These are phyloP conservation scores for Piloderma croceum DNA, from an alignment of 768 basidiomycete genomes.

Conservation along the genomic window DNA sequence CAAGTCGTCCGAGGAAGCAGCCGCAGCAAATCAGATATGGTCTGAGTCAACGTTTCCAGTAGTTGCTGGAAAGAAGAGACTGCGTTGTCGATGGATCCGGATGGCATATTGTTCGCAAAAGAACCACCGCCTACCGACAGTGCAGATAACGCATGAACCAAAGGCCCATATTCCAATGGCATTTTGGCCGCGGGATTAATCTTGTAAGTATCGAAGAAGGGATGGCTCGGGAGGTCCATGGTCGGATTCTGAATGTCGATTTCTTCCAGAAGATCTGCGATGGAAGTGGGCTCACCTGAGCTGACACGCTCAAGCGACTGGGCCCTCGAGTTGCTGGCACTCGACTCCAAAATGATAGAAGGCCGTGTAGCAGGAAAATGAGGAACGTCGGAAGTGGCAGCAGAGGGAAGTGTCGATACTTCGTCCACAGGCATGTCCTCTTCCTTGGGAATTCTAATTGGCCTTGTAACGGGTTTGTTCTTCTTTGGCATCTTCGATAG, in stretches of 20 bases:
- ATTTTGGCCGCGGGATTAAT: slow-evolving; percentile 73
- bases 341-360: slow-evolving; percentile 35
- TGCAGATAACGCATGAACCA: slow-evolving; percentile 82
- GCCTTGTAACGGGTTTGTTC: slow-evolving; percentile 59
- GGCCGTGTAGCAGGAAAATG: slow-evolving; percentile 30
- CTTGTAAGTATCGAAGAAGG: slow-evolving; percentile 69
- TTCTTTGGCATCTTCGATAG: slow-evolving; percentile 84
- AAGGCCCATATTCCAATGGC: slow-evolving; percentile 78
- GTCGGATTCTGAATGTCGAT: slow-evolving; percentile 55
- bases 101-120: slow-evolving; percentile 72
- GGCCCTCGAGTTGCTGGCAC: slow-evolving; percentile 52
- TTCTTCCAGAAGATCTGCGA: slow-evolving; percentile 64
- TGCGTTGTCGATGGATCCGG: slow-evolving; percentile 85
- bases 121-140: slow-evolving; percentile 82
- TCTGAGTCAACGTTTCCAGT: slow-evolving; percentile 83
- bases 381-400: slow-evolving; percentile 44
- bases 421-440: slow-evolving; percentile 50
- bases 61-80: slow-evolving; percentile 88
- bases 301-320: slow-evolving; percentile 50
- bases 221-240: slow-evolving; percentile 62
- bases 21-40: slow-evolving; percentile 80
- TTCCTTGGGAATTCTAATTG: slow-evolving; percentile 47
- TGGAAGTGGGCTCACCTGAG: slow-evolving; percentile 41
- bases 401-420: slow-evolving; percentile 37
- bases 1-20: slow-evolving; percentile 84